Evolutionary conservation across 768 basidiomycete species (phyloP).

Genomic region (Lentinus tigrinus): DNA sequence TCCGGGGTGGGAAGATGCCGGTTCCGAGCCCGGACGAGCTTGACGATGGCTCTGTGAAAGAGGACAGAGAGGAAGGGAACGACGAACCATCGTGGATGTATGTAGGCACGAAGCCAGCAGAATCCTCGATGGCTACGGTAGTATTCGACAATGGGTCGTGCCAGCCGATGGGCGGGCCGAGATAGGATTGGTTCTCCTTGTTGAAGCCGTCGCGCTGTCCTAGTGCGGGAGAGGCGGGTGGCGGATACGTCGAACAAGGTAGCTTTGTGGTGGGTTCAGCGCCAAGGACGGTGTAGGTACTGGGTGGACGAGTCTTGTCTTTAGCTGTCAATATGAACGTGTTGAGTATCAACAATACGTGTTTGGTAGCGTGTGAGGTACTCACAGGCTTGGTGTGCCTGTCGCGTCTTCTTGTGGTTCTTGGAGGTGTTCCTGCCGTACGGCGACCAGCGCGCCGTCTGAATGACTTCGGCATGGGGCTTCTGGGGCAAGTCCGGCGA

Average conservation of each 20-base stretch:
- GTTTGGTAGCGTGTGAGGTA: neutral
- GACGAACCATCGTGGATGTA: neutral
- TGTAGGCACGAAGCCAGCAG: neutral
- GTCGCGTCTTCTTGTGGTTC: neutral
- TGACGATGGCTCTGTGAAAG: neutral
- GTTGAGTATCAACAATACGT: too few relatives aligned
- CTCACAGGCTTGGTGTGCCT: neutral
- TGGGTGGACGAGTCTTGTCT: neutral
- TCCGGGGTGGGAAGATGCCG: neutral
- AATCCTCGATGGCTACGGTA: neutral
- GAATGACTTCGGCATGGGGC: neutral
- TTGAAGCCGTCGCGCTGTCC: neutral
- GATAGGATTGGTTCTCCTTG: neutral
- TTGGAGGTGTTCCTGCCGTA: neutral
- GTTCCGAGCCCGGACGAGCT: neutral
- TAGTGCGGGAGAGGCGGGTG: neutral
- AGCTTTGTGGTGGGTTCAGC: neutral
- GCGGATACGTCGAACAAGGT: neutral
- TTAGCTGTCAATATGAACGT: neutral
- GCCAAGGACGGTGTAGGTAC: neutral
- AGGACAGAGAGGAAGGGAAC: neutral
- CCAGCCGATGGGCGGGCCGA: neutral
- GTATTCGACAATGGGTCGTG: neutral
- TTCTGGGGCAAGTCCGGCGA: constrained; percentile 2
- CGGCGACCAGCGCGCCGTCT: neutral